phyloP scores from a whole-genome alignment of 345 rosid genomes.

The Raphanus raphanistrum region DNA sequence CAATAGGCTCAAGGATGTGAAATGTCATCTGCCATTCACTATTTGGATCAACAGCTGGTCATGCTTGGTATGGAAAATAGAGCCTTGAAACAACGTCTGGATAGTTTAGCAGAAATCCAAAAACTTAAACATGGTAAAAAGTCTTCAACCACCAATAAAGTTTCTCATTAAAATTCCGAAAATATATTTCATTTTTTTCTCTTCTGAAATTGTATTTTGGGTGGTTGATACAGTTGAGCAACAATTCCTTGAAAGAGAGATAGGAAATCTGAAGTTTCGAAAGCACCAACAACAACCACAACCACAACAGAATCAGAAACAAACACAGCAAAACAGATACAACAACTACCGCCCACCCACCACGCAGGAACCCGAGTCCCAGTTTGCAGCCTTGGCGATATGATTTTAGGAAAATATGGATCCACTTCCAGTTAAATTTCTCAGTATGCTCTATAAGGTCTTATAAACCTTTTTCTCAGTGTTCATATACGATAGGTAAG shows the following conservation, averaged over 20 bases:
- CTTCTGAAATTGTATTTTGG: neutral
- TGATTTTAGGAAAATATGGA: conserved; percentile 23
- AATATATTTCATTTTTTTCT: neutral
- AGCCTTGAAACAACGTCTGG: conserved; percentile 61
- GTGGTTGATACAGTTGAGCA: conserved; percentile 58
- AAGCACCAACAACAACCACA: conserved; percentile 50
- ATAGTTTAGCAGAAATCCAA: conserved; percentile 65
- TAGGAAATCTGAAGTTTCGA: conserved; percentile 50
- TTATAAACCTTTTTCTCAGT: neutral
- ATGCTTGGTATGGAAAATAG: conserved; percentile 74
- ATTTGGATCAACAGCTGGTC: conserved; percentile 58
- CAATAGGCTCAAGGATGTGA: conserved; percentile 68
- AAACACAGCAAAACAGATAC: conserved; percentile 30
- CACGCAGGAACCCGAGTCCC: conserved; percentile 34
- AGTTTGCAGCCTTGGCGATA: conserved; percentile 44
- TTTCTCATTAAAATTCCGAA: neutral
- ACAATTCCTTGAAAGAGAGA: conserved; percentile 67
- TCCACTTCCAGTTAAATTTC: neutral
- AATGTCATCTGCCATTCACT: conserved; percentile 61
- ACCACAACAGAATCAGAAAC: conserved; percentile 43
- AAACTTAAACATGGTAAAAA: conserved; percentile 60
- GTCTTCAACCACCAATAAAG: neutral
- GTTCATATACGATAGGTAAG: conserved; percentile 16
- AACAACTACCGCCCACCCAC: conserved; percentile 13
- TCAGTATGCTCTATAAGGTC: neutral